Evolutionary conservation across 2,329 filamentous ascomycete genomes (phyloP), one percentile per base, ranked within the genome.

Genomic region (Rugonectria rugulosa): DNA sequence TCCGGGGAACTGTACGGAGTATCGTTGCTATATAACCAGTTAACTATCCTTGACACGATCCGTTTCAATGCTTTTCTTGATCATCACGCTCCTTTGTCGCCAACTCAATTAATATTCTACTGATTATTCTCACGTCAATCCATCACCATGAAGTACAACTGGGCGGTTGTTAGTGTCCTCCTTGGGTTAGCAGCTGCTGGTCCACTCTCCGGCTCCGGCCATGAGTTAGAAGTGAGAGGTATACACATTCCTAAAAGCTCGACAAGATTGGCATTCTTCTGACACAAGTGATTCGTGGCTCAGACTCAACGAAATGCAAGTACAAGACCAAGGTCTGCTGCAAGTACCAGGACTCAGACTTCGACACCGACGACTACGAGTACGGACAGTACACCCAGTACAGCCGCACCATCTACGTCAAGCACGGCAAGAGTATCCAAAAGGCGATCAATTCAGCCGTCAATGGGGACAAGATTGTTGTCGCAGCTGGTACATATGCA

Each of bases 381-480:
- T 6, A 50, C 9, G 23, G 19, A 11, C 37, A 42, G 8, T 24
- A 56, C 32, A 52, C 62, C 6, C 37, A 41, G 1, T 26, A 56
- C 2, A 23, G 42, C 1, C 60, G 47, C 2, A 67, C 61, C 12
- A 51, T 61, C 24, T 44, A 61, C 4, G 64, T 67, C 40, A 59
- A 57, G n/a, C 1, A 21, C 0, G 50, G 40, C n/a, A 53, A 63
- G 29, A 68, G 61, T 40, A 75, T 75, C 40, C 70, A 74, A 31
- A 38, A 54, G 2, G 72, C 70, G 11, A 67, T 75, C 42, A 52
- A 59, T 14, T 37, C 37, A 2, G 73, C 73, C 11, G 48, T 38
- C 1, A 56, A 56, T 0, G 72, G 73, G 5, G 69, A 70, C 24
- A 56, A 57, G 3, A 75, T 76, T 37, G 48, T 70, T 3, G 71